Base-by-base conservation (phyloP, 2,329 filamentous ascomycete genomes). In the Endothia cerciana region DNA sequence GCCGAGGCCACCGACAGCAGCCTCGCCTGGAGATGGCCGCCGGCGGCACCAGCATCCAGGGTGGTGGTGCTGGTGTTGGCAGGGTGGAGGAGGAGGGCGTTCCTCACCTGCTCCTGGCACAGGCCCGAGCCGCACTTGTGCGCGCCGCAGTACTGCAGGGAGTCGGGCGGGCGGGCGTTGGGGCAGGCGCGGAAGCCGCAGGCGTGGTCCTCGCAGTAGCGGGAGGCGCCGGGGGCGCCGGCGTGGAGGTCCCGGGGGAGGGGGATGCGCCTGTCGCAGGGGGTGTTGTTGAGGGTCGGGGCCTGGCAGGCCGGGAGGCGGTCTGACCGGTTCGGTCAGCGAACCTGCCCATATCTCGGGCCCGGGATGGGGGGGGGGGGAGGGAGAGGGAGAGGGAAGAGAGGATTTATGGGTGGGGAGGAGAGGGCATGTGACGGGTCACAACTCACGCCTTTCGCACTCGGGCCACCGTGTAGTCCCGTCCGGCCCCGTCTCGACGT, bases 71-170 rank as follows among this genome's bases (percentile, higher is more conserved):
- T 43, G 56, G 41, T 8, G 22, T 30, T 13, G 47, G 30, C 5
- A 25, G 43, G 53, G 38, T 38, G 38, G 51, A 53, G 36, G 60
- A 65, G 51, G 2, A 45, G 62, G 57, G 62, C 62, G 53, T 62
- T 67, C 65, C 43, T 64, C 13, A 64, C 60, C 63, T 61, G 55
- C 17, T 66, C 65, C 11, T 64, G 64, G 55, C 73, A 75, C 7
- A 25, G 57, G 19, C 45, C 19, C 7, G 68, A 66, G n/a, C 65
- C 53, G 67, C 73, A 75, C 61, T 70, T 69, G 66, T 74, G 73
- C 49, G 56, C 53, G n/a, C 47, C 36, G 66, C 73, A 75, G 68
- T 70, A 71, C 25, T 60, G 60, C n/a, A 64, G n/a, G 51, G 57
- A 61, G 22, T 28, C 61, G 40, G 59, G 53, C 11, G 62, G 17